Evolutionary conservation across 257 asterid genomes (phyloP), one percentile per base, ranked within the genome.

Genomic region (Nicotiana undulata): DNA sequence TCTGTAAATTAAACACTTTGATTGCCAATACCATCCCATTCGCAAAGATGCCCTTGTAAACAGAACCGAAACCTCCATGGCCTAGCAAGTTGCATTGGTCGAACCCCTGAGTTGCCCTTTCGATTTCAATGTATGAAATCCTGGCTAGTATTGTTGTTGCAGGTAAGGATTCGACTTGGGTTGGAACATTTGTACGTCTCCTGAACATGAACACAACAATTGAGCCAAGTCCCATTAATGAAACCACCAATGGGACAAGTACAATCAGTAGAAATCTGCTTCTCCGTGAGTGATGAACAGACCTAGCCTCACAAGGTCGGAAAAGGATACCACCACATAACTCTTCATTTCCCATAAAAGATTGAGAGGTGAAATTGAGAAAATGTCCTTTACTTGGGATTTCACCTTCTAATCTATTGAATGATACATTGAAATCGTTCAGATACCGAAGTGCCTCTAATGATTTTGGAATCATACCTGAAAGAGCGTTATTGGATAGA

Each of bases 341-440:
- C 20, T 31, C 88, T 51, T 63, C 11, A 63, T 83, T 79, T 52
- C 87, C 87, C 9, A 64, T 10, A 44, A 83, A 86, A 70, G 85
- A 79, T 37, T 29, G 80, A 74, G 82, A 65, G 22, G 88, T 80
- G 17, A 86, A 83, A 52, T 83, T 86, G 3, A 79, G 32, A 53
- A 88, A 88, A 28, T 82, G 75, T 22, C 91, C 89, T 44, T 82
- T 79, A 31, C 13, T 79, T 20, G 91, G 91, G n/a, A 88, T 63
- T 79, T 79, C 85, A 32, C 91, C 91, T 64, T 83, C 72, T 55
- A 88, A 82, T 18, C 51, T 70, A 79, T 87, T 87, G 49, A 80
- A 67, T 4, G 86, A 82, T 49, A 87, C 58, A 9, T 87, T 87
- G 72, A 87, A 80, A 17, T 74, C 56, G 32, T 40, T 79, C 6